Base-by-base conservation (phyloP, 352 stramenopile species). In the Pythium dissimile region DNA sequence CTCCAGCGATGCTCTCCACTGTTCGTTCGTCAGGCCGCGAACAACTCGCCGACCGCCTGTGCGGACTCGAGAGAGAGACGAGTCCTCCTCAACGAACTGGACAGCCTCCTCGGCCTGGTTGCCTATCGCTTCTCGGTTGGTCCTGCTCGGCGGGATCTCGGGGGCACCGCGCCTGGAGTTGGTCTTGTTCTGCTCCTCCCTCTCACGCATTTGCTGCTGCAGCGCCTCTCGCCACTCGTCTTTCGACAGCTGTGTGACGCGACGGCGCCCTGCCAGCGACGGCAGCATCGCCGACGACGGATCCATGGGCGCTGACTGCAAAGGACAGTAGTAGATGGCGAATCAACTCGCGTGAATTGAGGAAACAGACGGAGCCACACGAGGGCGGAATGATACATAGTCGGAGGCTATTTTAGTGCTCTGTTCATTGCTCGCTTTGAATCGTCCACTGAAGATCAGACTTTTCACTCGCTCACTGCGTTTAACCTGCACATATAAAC, bases 1-100 rank as follows among this genome's bases (percentile, higher is more conserved):
- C 35, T 80, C 72, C 27, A 85, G 61, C 11, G 72, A 75, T 27
- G 75, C 67, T 10, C 56, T 60, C 75, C 75, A 83, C 42, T 79
- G 49, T 15, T 67, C 60, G 10, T 62, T 54, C 24, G 72, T 73
- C 52, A 85, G 58, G 18, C 71, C 63, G 30, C 75, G 66, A 31
- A 79, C 75, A 3, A 59, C 47, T 0, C 70, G 72, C 1, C 72
- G 50, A 20, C 70, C 72, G 35, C 38, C 24, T 23, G 20, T 2
- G 1, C 27, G 44, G 34, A 13, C 1, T 9, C 9, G 9, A 34
- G 23, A 20, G 15, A n/a, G 2, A 5, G 13, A 12, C 2, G 16
- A 5, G 12, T 34, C 43, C 26, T 49, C 43, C 5, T 48, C 41
- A 48, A n/a, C 12, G 39, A 11, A 16, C n/a, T 46, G 43, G 23